Evolutionary conservation across 2,329 filamentous ascomycete species (phyloP).

Genomic region (Sporothrix globosa): DNA sequence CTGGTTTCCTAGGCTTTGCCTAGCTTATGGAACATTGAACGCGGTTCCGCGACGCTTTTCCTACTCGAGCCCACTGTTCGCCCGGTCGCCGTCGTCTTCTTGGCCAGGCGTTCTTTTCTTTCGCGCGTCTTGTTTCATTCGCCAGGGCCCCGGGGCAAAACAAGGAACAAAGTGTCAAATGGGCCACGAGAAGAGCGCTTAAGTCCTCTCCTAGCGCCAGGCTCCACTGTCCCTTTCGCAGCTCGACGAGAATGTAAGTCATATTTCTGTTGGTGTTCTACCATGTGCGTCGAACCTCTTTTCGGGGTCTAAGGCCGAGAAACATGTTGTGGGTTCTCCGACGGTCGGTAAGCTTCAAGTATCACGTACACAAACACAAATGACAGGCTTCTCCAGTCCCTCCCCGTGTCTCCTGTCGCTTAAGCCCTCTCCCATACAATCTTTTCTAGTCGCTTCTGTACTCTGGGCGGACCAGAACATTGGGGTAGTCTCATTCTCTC

Average conservation of each 20-base stretch:
- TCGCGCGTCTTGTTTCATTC: not conserved
- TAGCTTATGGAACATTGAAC: not conserved
- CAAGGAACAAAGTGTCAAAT: not conserved
- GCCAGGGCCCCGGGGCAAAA: slow-evolving; percentile 16
- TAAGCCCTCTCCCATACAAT: not conserved
- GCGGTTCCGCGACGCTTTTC: slow-evolving; percentile 15
- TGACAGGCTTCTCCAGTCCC: not conserved
- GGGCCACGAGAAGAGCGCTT: not conserved
- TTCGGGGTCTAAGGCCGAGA: not conserved
- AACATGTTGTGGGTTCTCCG: no score
- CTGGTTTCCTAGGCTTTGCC: not conserved
- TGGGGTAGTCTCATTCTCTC: not conserved
- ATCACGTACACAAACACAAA: not conserved
- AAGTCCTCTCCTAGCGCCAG: not conserved
- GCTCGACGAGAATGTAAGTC: not conserved
- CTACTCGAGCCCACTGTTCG: not conserved
- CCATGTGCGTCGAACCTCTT: slow-evolving; percentile 9
- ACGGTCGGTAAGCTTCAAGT: not conserved
- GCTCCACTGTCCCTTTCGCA: not conserved
- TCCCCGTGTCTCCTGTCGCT: not conserved
- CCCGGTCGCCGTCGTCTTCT: no score
- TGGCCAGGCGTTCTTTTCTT: not conserved
- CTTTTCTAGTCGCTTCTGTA: not conserved
- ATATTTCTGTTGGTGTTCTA: not conserved
- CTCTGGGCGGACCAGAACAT: not conserved